A percentile compares a stretch with the other conserved stretches of the same genome.
These are phyloP conservation scores for Trichoderma oligosporum DNA, from an alignment of 2,329 filamentous ascomycete species.

Conservation along the genomic window DNA sequence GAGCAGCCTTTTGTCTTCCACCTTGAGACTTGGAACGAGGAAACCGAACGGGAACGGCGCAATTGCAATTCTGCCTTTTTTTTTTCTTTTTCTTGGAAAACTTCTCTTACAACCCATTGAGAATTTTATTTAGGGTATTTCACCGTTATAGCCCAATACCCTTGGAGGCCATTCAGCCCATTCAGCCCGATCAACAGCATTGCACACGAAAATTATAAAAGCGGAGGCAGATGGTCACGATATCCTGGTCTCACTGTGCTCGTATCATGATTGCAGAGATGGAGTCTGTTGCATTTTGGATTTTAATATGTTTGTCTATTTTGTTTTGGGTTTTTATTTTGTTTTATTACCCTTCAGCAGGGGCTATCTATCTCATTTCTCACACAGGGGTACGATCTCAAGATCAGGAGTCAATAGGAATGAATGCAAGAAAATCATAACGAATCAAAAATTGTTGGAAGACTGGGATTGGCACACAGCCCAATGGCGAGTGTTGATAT, in stretches of 20 bases:
- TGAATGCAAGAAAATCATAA: background rate
- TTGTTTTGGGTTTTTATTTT: background rate
- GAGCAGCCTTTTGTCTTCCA: too few relatives aligned
- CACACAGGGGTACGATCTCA: background rate
- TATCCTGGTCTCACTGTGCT: background rate
- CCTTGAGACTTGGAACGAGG: background rate
- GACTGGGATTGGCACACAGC: constrained; percentile 14
- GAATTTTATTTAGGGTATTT: background rate
- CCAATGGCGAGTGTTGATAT: background rate
- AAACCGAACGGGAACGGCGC: background rate
- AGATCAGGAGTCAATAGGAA: constrained; percentile 1
- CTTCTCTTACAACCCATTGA: background rate
- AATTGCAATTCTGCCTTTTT: constrained; percentile 11
- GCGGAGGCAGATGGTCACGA: background rate
- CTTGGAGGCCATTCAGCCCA: background rate
- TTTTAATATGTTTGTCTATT: background rate
- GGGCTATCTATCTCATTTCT: background rate
- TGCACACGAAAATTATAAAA: background rate
- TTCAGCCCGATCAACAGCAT: background rate
- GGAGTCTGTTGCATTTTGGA: constrained; percentile 7
- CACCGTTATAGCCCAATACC: background rate
- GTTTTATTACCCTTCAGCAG: background rate
- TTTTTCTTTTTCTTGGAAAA: background rate
- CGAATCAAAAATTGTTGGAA: constrained; percentile 13
- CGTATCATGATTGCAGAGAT: background rate